phyloP scores from a whole-genome alignment of 2,329 filamentous ascomycete genomes.

The Clarireedia paspali region DNA sequence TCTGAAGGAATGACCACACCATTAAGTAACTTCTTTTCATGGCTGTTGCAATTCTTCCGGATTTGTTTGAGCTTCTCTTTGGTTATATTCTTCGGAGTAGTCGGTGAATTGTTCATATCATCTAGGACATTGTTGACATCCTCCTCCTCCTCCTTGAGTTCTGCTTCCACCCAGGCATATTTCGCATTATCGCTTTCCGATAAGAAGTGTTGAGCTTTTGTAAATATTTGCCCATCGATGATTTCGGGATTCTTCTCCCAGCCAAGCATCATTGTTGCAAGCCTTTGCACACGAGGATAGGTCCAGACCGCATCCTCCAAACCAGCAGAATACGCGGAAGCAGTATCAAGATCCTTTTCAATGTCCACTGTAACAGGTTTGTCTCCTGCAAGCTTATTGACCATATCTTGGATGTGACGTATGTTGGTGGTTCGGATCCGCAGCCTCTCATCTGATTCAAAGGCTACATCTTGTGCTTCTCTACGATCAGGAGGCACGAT shows the following conservation, averaged over 20 bases:
- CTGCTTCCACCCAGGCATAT: constrained; percentile 34
- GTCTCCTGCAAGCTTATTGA: constrained; percentile 31
- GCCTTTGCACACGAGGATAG: constrained; percentile 52
- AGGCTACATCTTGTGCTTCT: constrained; percentile 32
- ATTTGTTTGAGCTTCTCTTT: constrained; percentile 39
- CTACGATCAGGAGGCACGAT: constrained; percentile 42
- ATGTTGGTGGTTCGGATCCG: constrained; percentile 51
- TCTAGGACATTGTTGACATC: constrained; percentile 24
- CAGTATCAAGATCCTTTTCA: constrained; percentile 22
- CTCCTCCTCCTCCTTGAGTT: constrained; percentile 34
- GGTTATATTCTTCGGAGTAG: constrained; percentile 29
- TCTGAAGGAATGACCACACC: constrained; percentile 76
- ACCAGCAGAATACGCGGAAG: constrained; percentile 27
- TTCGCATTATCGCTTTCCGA: constrained; percentile 40
- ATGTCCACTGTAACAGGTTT: constrained; percentile 19
- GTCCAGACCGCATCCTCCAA: constrained; percentile 48
- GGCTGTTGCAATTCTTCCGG: constrained; percentile 55
- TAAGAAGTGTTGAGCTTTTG: constrained; percentile 35
- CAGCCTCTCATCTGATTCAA: constrained; percentile 40
- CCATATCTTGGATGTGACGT: constrained; percentile 56
- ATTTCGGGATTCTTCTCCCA: constrained; percentile 27
- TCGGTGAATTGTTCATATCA: constrained; percentile 22
- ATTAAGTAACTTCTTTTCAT: constrained; percentile 75
- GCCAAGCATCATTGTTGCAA: constrained; percentile 43
- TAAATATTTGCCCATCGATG: constrained; percentile 30